Evolutionary conservation across 306 rosid species (phyloP).

Genomic region (Arachis stenosperma): DNA sequence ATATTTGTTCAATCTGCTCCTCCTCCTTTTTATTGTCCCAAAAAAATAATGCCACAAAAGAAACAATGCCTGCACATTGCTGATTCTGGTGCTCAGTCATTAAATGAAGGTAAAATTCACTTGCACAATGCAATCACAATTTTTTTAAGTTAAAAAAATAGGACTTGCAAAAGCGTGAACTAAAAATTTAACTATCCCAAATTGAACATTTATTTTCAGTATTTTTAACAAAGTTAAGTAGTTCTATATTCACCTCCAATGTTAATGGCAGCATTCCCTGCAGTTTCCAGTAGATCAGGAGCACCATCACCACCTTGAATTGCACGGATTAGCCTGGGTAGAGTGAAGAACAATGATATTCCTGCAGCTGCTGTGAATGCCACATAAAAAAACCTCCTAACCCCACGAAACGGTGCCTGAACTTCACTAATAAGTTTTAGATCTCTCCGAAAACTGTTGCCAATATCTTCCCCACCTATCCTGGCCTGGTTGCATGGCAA

Average conservation of each 20-base stretch:
- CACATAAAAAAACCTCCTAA: slow-evolving; percentile 83
- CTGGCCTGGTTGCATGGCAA: slow-evolving; percentile 68
- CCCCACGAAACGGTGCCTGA: slow-evolving; percentile 98
- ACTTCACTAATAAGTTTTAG: slow-evolving; percentile 98
- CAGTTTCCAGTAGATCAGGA: slow-evolving; percentile 82
- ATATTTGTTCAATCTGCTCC: slow-evolving; percentile 87
- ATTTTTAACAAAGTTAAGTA: slow-evolving; percentile 38
- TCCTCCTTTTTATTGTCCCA: slow-evolving; percentile 98
- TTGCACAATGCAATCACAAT: slow-evolving; percentile 13
- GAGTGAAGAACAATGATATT: slow-evolving; percentile 70
- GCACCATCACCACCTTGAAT: slow-evolving; percentile 79
- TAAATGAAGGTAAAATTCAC: slow-evolving; percentile 44
- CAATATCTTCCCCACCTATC: slow-evolving; percentile 95
- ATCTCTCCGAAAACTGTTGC: slow-evolving; percentile 93
- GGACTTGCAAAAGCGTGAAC: not conserved
- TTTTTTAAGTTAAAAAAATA: not conserved
- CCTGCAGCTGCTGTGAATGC: slow-evolving; percentile 93
- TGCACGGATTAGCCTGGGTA: slow-evolving; percentile 75
- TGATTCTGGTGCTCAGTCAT: slow-evolving; percentile 73
- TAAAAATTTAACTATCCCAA: slow-evolving; percentile 21
- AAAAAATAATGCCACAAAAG: slow-evolving; percentile 75
- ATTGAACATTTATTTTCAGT: slow-evolving; percentile 32
- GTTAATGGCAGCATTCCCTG: slow-evolving; percentile 90
- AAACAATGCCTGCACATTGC: slow-evolving; percentile 80
- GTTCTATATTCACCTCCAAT: slow-evolving; percentile 70